phyloP scores from a whole-genome alignment of 1,284 basidiomycete species.

The Apiotrichum porosum region DNA sequence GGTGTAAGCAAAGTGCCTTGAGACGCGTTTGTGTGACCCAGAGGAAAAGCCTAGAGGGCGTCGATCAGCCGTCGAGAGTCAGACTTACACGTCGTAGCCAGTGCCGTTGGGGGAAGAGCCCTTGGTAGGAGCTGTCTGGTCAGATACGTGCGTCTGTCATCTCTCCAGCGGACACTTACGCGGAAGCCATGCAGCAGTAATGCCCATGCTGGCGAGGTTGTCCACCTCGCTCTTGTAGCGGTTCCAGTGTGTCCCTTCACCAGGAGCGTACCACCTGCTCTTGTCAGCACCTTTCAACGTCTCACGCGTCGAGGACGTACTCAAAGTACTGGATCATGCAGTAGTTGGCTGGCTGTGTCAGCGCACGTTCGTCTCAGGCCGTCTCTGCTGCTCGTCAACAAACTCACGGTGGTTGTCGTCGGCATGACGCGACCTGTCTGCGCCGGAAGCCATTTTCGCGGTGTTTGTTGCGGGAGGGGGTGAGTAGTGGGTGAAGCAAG shows the following conservation, averaged over 20 bases:
- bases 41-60: too few relatives aligned
- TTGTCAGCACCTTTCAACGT: not conserved
- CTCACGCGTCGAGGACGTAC: constrained; percentile 24
- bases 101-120: constrained; percentile 42
- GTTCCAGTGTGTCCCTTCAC: constrained; percentile 57
- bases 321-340: constrained; percentile 49
- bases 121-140: constrained; percentile 42
- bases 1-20: constrained; percentile 12
- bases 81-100: constrained; percentile 46
- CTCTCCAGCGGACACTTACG: constrained; percentile 31
- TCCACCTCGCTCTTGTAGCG: constrained; percentile 69
- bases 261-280: constrained; percentile 39
- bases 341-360: constrained; percentile 29
- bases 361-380: not conserved
- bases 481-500: too few relatives aligned
- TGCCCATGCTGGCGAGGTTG: constrained; percentile 66
- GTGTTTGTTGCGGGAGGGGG: not conserved
- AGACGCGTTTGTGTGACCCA: too few relatives aligned
- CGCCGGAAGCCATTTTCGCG: constrained; percentile 5
- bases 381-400: too few relatives aligned
- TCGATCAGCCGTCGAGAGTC: too few relatives aligned
- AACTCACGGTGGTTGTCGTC: constrained; percentile 11
- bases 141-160: not conserved
- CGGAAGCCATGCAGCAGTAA: constrained; percentile 70
- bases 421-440: constrained; percentile 6